Evolutionary conservation across 1,139 yeast genomes (phyloP), one percentile per base, ranked within the genome.

Genomic region (Debaryomyces fabryi): DNA sequence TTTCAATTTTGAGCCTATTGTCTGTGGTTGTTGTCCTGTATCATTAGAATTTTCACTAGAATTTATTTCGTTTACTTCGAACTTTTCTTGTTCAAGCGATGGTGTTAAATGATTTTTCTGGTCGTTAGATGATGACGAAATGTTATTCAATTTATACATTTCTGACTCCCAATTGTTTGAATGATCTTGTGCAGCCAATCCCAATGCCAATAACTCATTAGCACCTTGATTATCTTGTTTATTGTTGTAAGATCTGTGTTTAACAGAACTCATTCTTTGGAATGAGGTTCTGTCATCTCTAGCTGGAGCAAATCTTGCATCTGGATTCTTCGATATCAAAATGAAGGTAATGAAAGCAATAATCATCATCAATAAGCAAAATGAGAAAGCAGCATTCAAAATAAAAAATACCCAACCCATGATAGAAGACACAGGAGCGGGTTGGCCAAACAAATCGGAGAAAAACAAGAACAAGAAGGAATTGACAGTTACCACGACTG

Each of bases 381-480:
- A 76, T 7, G 91, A 80, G 58, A 86, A 86, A 1, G 88, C 90
- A 2, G 93, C 95, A 65, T 88, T 88, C 63, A 87, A 65, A 49
- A 88, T 77, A 60, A 88, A 88, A 64, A 86, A 87, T 1, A 88
- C 78, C 85, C 92, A 83, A 1, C 90, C 96, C 89, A 87, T 84
- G 46, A 88, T 79, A 3, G 92, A 84, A 13, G 82, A 74, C 13
- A 85, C 93, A 15, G 77, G 77, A 13, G 82, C 82, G 8, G 85
- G 79, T 66, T 86, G 90, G 39, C 84, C 83, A 62, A 85, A 87
- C 48, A 88, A 70, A 55, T 84, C 84, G 5, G 92, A 85, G 62
- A 86, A 88, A 69, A 87, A 87, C 49, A 86, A 66, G 66, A 86
- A 87, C 51, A 88, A 71, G 65, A 87, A 86, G 21, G 93, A 84